A percentile compares a stretch with the other conserved stretches of the same genome.
These are phyloP conservation scores for Tilletia horrida DNA, from an alignment of 1,284 basidiomycete genomes.

Conservation along the genomic window DNA sequence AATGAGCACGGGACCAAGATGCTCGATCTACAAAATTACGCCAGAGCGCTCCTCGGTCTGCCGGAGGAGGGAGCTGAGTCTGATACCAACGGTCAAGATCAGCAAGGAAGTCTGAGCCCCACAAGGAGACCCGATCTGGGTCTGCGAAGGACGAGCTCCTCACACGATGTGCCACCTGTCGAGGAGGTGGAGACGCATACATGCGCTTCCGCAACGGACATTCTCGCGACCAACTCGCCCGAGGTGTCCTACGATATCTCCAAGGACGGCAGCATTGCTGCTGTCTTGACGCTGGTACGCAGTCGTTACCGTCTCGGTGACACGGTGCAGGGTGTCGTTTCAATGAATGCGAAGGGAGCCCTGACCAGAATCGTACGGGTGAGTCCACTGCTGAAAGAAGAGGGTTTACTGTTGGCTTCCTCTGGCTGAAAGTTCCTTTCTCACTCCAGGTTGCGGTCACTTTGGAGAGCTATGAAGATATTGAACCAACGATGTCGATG, in stretches of 20 bases:
- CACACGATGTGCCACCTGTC: neutral
- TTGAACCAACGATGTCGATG: constrained; percentile 35
- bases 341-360: constrained; percentile 37
- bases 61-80: neutral
- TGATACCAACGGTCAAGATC: neutral
- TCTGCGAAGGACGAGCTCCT: neutral
- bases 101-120: neutral
- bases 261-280: constrained; percentile 50
- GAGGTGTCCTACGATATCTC: constrained; percentile 52
- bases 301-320: constrained; percentile 52
- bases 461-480: constrained; percentile 50
- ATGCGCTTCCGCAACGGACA: constrained; percentile 4
- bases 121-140: neutral
- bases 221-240: constrained; percentile 6
- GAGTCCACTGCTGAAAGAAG: neutral
- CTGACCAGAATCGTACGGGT: constrained; percentile 41
- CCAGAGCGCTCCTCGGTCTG: constrained; percentile 6
- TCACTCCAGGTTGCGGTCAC: constrained; percentile 32
- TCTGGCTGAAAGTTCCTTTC: neutral
- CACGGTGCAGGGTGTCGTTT: constrained; percentile 44
- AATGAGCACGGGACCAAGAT: neutral
- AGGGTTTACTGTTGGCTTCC: neutral
- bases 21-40: constrained; percentile 13
- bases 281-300: constrained; percentile 47
- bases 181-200: constrained; percentile 14